phyloP scores from a whole-genome alignment of 208 protist genomes.

The Sergeia podlipaevii region DNA sequence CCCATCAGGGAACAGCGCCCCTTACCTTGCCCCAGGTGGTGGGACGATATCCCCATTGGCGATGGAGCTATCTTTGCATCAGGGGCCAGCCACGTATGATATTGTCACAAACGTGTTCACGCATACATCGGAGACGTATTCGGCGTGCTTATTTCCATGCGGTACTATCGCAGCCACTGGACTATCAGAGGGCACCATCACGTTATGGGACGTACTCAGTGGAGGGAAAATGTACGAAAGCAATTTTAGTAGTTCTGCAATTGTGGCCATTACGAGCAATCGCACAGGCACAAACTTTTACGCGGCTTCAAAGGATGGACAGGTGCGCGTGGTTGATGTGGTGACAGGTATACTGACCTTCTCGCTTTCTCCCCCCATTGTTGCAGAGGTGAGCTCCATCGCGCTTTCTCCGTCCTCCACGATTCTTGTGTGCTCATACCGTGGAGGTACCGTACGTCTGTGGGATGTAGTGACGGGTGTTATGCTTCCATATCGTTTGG shows the following conservation, averaged over 20 bases:
- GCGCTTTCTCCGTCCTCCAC: slow-evolving; percentile 73
- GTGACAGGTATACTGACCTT: slow-evolving; percentile 63
- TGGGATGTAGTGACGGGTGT: slow-evolving; percentile 71
- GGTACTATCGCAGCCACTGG: slow-evolving; percentile 69
- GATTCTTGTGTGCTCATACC: slow-evolving; percentile 64
- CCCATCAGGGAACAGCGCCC: background rate
- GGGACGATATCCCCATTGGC: background rate
- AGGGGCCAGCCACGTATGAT: background rate
- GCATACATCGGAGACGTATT: slow-evolving; percentile 61
- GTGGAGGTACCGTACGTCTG: slow-evolving; percentile 59
- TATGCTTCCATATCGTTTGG: slow-evolving; percentile 47
- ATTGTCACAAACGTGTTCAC: slow-evolving; percentile 41
- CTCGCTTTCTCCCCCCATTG: slow-evolving; percentile 59
- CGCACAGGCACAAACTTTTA: slow-evolving; percentile 71
- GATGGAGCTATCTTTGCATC: background rate
- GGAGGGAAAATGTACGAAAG: slow-evolving; percentile 62
- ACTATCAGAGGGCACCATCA: slow-evolving; percentile 73
- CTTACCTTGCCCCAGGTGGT: background rate
- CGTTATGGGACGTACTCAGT: slow-evolving; percentile 62
- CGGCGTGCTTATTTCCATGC: slow-evolving; percentile 70
- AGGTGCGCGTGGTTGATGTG: slow-evolving; percentile 71
- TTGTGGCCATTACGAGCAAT: slow-evolving; percentile 61
- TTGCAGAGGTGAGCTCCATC: slow-evolving; percentile 64
- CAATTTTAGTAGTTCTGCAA: slow-evolving; percentile 50
- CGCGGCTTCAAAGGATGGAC: slow-evolving; percentile 69